A percentile compares a stretch with the other conserved stretches of the same genome.
Conservation (phyloP, 805 yeast genomes). For the Yarrowia deformans region DNA sequence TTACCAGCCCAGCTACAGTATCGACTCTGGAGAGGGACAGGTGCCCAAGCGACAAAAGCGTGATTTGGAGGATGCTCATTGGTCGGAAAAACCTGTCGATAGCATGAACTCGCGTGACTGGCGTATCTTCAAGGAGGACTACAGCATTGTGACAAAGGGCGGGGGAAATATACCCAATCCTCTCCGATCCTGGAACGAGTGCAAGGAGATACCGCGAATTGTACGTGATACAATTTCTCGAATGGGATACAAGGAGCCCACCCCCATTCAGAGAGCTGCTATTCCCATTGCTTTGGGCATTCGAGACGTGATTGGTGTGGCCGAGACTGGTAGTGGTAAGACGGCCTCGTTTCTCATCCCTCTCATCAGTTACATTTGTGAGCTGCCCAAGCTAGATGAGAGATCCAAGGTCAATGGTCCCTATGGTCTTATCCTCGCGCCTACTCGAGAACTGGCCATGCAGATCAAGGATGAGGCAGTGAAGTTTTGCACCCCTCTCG, state of each 20-base stretch:
- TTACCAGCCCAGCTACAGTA: conserved; percentile 54
- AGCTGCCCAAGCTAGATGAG: conserved; percentile 57
- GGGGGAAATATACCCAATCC: conserved; percentile 59
- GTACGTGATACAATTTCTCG: conserved; percentile 50
- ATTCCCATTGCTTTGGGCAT: conserved; percentile 70
- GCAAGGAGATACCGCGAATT: conserved; percentile 55
- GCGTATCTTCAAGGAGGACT: conserved; percentile 85
- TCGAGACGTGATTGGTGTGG: conserved; percentile 84
- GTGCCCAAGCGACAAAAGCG: conserved; percentile 40
- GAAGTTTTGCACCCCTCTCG: conserved; percentile 55
- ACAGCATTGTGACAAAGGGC: conserved; percentile 65
- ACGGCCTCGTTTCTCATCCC: conserved; percentile 86
- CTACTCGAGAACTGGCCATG: conserved; percentile 91
- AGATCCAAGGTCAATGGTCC: conserved; percentile 67
- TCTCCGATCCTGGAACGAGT: conserved; percentile 76
- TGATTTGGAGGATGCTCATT: conserved; percentile 53
- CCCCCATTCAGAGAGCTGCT: conserved; percentile 90
- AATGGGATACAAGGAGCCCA: conserved; percentile 67
- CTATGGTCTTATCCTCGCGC: conserved; percentile 78
- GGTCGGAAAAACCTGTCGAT: conserved; percentile 70
- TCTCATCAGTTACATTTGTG: conserved; percentile 61
- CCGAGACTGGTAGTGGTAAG: conserved; percentile 96
- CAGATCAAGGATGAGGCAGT: conserved; percentile 77
- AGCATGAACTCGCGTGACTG: conserved; percentile 86
- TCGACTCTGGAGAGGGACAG: conserved; percentile 44